Base-by-base conservation (phyloP, 306 rosid species). In the Notholithocarpus densiflorus region DNA sequence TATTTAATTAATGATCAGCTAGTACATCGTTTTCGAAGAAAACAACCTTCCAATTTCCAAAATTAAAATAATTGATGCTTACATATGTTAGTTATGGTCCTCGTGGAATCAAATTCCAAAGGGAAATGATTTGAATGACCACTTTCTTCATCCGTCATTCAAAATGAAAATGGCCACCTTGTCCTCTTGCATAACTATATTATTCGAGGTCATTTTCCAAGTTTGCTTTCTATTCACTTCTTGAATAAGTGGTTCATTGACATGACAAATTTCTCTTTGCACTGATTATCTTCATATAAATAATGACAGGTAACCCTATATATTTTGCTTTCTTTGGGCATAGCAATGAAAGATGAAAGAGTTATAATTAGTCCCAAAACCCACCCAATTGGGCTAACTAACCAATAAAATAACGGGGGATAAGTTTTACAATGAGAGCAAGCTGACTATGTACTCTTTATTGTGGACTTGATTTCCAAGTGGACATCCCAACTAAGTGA, bases 161-260 rank as follows among this genome's bases (percentile, higher is more conserved):
- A 37, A 48, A 70, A 66, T 79, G 76, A 75, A 81, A 78, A 81
- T 82, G 82, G 77, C 78, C 84, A 72, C 55, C 73, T 76, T 73
- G 85, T 83, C 90, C 48, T 77, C 59, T 78, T 82, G 76, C 72
- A 60, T 72, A 76, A 81, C 82, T 81, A 23, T 59, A 64, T 56
- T 18, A 52, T 45, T 7, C 53, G 53, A 48, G 53, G 72, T 79
- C 72, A 23, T 54, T 54, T 56, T 75, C 79, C 56, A 27, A 66
- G 57, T 78, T 84, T 91, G 91, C 91, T 88, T 89, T 71, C 52
- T 45, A 43, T 79, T 86, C 86, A 91, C 90, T 88, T 83, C 86
- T 71, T 56, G 4, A 61, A 56, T 27, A 34, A 23, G 54, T 56
- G 66, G 66, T 24, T 52, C 84, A 43, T 56, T 23, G 32, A 57